Evolutionary conservation across 805 yeast genomes (phyloP), one percentile per base, ranked within the genome.

Genomic region (Gaillardinia entomophila): DNA sequence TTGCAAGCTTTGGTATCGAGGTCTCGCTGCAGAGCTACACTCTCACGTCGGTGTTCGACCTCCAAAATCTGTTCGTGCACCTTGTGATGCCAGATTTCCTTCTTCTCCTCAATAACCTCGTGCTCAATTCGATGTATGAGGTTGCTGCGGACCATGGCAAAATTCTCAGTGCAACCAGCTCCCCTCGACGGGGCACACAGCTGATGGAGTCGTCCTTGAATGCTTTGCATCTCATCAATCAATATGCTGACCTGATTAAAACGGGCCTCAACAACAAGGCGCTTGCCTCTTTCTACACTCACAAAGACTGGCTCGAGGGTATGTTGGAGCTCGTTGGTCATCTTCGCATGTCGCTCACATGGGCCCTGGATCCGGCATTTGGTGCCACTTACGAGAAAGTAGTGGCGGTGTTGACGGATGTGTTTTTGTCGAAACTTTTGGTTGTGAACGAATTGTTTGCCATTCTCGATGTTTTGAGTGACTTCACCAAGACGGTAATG

Each of bases 41-140:
- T 26, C 16, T 33, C 7, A 16, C 31, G 10, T 33, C 34, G 10
- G 14, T 27, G 2, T 33, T 31, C 16, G 15, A 19, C 27, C 18
- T 2, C 24, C 14, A 5, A 32, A 40, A 10, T 35, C 12, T 17
- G 20, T 16, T 51, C 10, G 36, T 33, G 8, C 47, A 48, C 22
- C 36, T 66, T 3, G 34, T 57, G 0, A 56, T 73, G 42, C 77
- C 78, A 0, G 79, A 77, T 5, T 62, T 77, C 14, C 34, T 75
- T 53, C 55, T 45, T 16, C 30, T 64, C 16, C 38, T 52, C 43
- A 66, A 46, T 37, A 60, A 42, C 38, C 40, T 46, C 49, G 66
- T 43, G 29, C 54, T 48, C 42, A 65, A 47, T 46, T 66, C 51
- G 19, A 51, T 40, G 54, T 52, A 51, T 31, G 41, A 43, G 1